Evolutionary conservation across 73 alveolate genomes (phyloP).

Genomic region (Tetrahymena elliotti): DNA sequence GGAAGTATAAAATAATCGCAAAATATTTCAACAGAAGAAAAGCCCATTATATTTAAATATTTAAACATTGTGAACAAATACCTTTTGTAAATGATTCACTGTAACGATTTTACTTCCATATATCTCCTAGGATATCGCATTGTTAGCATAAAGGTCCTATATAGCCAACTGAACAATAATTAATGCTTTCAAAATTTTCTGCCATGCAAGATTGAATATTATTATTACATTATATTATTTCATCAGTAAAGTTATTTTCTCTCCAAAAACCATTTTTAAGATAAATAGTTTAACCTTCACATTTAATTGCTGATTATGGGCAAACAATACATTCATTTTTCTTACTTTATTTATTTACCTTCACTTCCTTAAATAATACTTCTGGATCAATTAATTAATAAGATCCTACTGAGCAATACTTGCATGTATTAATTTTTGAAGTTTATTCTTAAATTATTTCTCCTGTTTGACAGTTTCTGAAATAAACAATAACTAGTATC

Average conservation of each 20-base stretch:
- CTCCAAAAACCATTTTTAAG: background rate
- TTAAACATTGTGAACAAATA: background rate
- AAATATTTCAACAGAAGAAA: too few species aligned
- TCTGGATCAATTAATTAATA: background rate
- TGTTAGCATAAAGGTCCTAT: background rate
- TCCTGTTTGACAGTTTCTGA: background rate
- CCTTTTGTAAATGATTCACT: background rate
- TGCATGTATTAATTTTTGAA: background rate
- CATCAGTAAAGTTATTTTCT: background rate
- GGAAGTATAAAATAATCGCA: too few species aligned
- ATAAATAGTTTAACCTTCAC: background rate
- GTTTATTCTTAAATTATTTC: background rate
- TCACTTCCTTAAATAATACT: background rate
- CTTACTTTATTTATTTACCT: too few species aligned
- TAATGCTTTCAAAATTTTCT: background rate
- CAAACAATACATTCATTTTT: background rate
- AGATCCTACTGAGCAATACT: background rate
- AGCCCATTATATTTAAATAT: too few species aligned
- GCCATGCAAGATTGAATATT: background rate
- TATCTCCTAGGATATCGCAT: background rate
- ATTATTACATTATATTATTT: too few species aligned
- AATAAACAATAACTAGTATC: background rate
- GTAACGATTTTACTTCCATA: background rate
- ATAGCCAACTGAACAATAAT: background rate
- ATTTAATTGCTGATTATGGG: background rate